Conservation (phyloP, 106 monocot genomes). For the Triglochin maritima region DNA sequence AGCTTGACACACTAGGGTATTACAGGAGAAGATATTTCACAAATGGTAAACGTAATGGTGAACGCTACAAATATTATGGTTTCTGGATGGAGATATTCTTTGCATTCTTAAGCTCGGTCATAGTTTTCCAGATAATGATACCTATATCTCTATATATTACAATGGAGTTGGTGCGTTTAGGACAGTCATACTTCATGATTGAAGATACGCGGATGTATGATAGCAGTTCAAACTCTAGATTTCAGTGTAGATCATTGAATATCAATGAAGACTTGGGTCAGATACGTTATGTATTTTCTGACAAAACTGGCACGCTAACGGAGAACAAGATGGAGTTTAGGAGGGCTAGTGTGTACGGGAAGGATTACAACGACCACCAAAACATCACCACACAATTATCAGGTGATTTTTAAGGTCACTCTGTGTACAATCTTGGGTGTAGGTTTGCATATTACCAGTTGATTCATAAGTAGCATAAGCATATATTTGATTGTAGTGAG, state of each 20-base stretch:
- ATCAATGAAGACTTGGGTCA: conserved; percentile 99
- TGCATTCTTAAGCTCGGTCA: conserved; percentile 90
- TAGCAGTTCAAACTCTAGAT: conserved; percentile 68
- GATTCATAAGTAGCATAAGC: too few species aligned
- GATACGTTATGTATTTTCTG: conserved; percentile 87
- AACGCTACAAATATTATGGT: conserved; percentile 78
- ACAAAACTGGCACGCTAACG: conserved; percentile 95
- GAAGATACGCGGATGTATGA: conserved; percentile 89
- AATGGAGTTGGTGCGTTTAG: conserved; percentile 91
- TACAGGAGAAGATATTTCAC: conserved; percentile 76
- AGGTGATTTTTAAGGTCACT: too few species aligned
- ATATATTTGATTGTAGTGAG: too few species aligned
- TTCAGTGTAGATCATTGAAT: conserved; percentile 96
- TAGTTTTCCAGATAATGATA: conserved; percentile 98
- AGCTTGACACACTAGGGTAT: conserved; percentile 79
- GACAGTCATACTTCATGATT: conserved; percentile 98
- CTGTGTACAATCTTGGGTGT: too few species aligned
- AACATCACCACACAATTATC: too few species aligned
- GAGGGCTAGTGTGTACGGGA: conserved; percentile 82
- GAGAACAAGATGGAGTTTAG: conserved; percentile 97
- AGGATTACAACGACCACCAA: conserved; percentile 40
- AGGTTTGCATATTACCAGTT: too few species aligned
- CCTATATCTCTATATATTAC: conserved; percentile 98
- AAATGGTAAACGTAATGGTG: conserved; percentile 50
- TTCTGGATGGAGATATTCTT: conserved; percentile 83